Percentiles rank a stretch among this genome's conserved stretches.
These are phyloP conservation scores for Lentinula boryana DNA, from an alignment of 768 basidiomycete genomes.

Conservation along the genomic window DNA sequence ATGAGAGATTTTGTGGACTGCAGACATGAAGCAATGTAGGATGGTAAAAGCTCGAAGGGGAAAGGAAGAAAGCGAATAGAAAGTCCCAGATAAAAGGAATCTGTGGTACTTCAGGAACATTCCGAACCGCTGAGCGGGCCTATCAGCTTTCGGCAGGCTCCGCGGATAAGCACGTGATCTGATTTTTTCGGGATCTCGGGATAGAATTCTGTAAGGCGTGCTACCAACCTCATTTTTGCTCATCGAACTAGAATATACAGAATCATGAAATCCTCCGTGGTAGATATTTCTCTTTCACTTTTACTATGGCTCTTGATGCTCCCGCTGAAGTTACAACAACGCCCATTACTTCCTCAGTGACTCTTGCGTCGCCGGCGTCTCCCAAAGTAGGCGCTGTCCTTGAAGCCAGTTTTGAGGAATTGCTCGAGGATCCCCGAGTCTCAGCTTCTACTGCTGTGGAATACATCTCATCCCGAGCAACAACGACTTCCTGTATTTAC, in stretches of 20 bases:
- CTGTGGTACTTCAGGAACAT: background rate
- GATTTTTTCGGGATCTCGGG: background rate
- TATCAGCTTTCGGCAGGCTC: background rate
- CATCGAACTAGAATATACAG: background rate
- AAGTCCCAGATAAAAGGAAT: background rate
- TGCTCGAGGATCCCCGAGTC: conserved; percentile 29
- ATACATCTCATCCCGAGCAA: conserved; percentile 51
- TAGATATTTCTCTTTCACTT: background rate
- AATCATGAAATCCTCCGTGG: background rate
- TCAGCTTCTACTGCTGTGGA: conserved; percentile 66
- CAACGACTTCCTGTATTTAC: conserved; percentile 63
- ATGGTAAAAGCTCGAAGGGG: background rate
- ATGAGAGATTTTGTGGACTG: conserved; percentile 54
- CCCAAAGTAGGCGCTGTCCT: background rate
- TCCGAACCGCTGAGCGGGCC: background rate
- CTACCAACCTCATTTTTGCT: conserved; percentile 3
- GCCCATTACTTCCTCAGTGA: background rate
- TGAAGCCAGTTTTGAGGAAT: background rate
- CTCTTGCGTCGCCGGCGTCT: background rate
- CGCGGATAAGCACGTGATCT: background rate
- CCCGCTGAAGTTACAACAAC: background rate
- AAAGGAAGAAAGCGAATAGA: background rate
- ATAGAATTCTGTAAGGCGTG: background rate
- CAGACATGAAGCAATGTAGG: background rate
- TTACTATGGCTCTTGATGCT: conserved; percentile 1